Base-by-base conservation (phyloP, 352 stramenopile species). In the Phytophthora agathidicida region DNA sequence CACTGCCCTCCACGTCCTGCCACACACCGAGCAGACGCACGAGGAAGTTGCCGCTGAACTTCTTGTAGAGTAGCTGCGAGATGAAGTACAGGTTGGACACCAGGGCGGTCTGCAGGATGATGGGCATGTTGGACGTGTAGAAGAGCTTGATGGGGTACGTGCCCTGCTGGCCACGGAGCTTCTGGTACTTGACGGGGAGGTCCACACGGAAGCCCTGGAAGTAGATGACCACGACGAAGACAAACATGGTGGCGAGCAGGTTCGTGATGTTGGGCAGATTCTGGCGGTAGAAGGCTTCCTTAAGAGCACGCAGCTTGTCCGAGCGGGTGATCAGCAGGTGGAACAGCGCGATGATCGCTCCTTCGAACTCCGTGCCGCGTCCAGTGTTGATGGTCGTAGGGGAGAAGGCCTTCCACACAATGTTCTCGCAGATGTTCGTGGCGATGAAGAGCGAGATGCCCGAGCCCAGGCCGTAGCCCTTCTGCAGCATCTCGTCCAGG, bases 91-190 rank as follows among this genome's bases (percentile, higher is more conserved):
- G 75, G 86, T 99, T 99, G 61, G 93, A 98, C 37, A 99, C 96
- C 39, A 99, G 86, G 14, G 97, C 97, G 8, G 97, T 99, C 81
- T 99, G 97, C 35, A 99, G 80, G 60, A 99, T 99, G 78, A 99
- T 99, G 45, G 97, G 97, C 96, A 99, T 99, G 93, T 99, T 99
- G 60, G 95, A 99, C 43, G 97, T 99, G 93, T 99, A 99, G 75
- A 99, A 99, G 4, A 99, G 86, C 89, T 99, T 99, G 92, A 99
- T 99, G 59, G 97, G 97, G 89, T 99, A 99, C 60, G 94, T 99
- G 70, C 96, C 97, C 83, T 99, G 93, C 78, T 99, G 97, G 64
- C 98, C 98, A 60, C 98, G 94, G 75, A 98, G 98, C 77, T 98
- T 98, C 73, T 99, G 95, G 88, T 99, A 99, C 92, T 99, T 99